Evolutionary conservation across 495 filamentous ascomycete genomes (phyloP), one percentile per base, ranked within the genome.

Genomic region (Ascobolus immersus): DNA sequence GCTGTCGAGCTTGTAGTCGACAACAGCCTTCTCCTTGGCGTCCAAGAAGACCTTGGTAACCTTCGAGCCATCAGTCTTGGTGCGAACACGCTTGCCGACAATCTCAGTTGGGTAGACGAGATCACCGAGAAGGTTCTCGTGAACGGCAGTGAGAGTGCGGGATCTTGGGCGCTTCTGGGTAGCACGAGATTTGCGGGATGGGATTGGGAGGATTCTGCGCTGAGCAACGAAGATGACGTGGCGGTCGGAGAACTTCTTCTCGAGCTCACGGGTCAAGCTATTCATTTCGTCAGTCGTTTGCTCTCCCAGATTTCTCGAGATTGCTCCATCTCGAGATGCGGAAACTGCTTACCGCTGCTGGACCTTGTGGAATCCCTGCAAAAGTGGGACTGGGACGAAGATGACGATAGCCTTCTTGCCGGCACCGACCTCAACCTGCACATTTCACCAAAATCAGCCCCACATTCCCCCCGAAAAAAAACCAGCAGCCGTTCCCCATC

Each of bases 211-310:
- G 54, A 96, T 96, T 58, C 86, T 84, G 69, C 86, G 86, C 53
- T 84, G 81, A 49, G 84, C 86, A 44, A 96, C 71, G 71, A 96
- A 79, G 55, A 96, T 70, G 57, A 96, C 86, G 62, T 96, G 86
- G 60, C 86, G 84, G 70, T 94, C 86, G 45, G 86, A 92, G 77
- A 96, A 96, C 67, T 94, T 96, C 79, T 96, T 94, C 70, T 96
- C 86, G 51, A 96, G 81, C 69, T 96, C 86, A 60, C 86, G 86
- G 61, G 86, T 94, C 47, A 96, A 73, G 53, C 86, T 94, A 51
- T 9, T 15, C 26, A 39, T 37, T 31, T 17, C 23, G 9, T 25
- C 26, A 27, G n/a, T n/a, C 21, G 28, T 41, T 32, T 18, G 40
- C 13, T 40, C 35, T 35, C 34, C 32, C 14, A 33, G 24, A 21